These are phyloP conservation scores for Chlorella sp. DNA, from an alignment of 139 green algal species.

Conservation along the genomic window DNA sequence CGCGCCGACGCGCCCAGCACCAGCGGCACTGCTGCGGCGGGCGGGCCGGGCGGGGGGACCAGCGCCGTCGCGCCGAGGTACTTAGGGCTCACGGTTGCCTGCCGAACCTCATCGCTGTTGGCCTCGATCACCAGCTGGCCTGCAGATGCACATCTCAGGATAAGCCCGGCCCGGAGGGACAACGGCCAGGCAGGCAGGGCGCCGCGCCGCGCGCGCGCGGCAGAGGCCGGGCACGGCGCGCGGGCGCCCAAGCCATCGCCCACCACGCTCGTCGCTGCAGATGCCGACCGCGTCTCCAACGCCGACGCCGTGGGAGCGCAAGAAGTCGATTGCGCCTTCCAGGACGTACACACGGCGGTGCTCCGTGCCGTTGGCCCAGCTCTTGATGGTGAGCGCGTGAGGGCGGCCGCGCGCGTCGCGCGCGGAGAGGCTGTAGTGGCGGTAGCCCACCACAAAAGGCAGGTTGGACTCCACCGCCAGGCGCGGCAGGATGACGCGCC, in stretches of 20 bases:
- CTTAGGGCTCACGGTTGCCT: conserved; percentile 53
- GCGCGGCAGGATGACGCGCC: conserved; percentile 75
- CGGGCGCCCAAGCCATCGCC: background rate
- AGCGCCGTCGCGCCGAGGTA: conserved; percentile 38
- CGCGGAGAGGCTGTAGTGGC: conserved; percentile 49
- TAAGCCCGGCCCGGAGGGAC: too few relatives aligned
- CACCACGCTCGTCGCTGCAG: conserved; percentile 49
- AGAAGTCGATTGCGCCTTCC: conserved; percentile 58
- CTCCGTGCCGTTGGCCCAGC: conserved; percentile 76
- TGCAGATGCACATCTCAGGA: background rate
- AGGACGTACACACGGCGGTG: conserved; percentile 78
- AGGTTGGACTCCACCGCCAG: conserved; percentile 48
- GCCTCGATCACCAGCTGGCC: conserved; percentile 50
- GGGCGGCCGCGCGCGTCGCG: conserved; percentile 21
- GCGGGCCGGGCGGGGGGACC: conserved; percentile 5
- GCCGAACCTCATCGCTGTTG: conserved; percentile 46
- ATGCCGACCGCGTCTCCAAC: conserved; percentile 69
- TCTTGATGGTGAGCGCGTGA: conserved; percentile 64
- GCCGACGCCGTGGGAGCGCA: conserved; percentile 43
- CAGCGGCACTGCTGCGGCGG: conserved; percentile 37
- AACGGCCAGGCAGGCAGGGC: background rate
- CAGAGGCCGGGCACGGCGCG: background rate
- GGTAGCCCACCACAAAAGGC: conserved; percentile 36
- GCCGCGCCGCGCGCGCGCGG: too few relatives aligned
- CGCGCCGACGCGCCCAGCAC: conserved; percentile 19